phyloP scores from a whole-genome alignment of 2,329 filamentous ascomycete species.

The Lachnellula arida region DNA sequence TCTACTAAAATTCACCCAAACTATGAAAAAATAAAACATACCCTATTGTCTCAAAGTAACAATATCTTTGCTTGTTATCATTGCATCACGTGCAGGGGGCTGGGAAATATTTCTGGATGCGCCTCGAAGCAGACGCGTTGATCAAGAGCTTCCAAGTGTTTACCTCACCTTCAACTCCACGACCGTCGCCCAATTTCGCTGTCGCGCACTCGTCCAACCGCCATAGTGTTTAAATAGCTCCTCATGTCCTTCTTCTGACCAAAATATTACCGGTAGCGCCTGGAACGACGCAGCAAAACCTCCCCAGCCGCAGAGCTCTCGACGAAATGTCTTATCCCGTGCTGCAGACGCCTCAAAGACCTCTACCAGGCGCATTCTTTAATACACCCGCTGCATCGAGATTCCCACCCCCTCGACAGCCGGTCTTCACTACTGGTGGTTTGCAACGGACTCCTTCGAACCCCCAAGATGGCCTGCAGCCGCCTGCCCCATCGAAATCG shows the following conservation, averaged over 20 bases:
- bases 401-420: constrained; percentile 46
- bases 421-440: constrained; percentile 40
- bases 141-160: constrained; percentile 6
- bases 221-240: constrained; percentile 8
- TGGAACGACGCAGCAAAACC: constrained; percentile 1
- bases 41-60: not conserved
- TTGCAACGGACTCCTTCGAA: constrained; percentile 14
- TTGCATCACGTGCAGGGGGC: constrained; percentile 7
- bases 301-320: not conserved
- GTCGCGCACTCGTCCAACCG: constrained; percentile 3
- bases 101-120: constrained; percentile 2
- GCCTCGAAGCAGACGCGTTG: constrained; percentile 3
- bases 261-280: constrained; percentile 9
- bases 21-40: not conserved
- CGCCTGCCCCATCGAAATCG: constrained; percentile 22
- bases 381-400: constrained; percentile 63
- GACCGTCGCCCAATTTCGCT: constrained; percentile 4
- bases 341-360: constrained; percentile 59
- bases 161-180: constrained; percentile 5
- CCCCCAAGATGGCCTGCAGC: constrained; percentile 6
- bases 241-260: constrained; percentile 24
- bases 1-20: not conserved
- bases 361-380: constrained; percentile 70
- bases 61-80: not conserved
- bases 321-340: constrained; percentile 20